These are phyloP conservation scores for Collybia sp. DNA, from an alignment of 768 basidiomycete species.

Conservation along the genomic window DNA sequence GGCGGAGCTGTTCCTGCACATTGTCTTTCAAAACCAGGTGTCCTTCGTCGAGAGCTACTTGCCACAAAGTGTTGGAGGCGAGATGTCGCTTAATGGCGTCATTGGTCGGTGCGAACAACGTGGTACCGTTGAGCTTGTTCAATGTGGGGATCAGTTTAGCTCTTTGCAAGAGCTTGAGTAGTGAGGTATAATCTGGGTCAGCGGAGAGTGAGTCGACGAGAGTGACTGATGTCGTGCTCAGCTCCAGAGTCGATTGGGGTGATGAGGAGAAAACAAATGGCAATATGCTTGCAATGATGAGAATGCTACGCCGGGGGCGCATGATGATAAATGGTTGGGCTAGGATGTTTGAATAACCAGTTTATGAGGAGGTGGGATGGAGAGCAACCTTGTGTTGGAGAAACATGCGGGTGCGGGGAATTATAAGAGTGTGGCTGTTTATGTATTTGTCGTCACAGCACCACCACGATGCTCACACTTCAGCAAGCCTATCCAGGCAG, in stretches of 20 bases:
- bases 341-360: neutral
- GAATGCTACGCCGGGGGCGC: neutral
- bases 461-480: slow-evolving; percentile 31
- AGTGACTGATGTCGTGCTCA: slow-evolving; percentile 39
- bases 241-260: slow-evolving; percentile 24
- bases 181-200: slow-evolving; percentile 73
- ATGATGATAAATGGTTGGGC: neutral
- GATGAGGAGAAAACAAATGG: slow-evolving; percentile 22
- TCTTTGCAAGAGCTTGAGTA: slow-evolving; percentile 75
- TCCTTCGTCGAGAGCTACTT: slow-evolving; percentile 32
- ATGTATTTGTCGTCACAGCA: neutral
- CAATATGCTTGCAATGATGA: slow-evolving; percentile 22
- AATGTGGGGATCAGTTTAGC: slow-evolving; percentile 89
- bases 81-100: slow-evolving; percentile 68
- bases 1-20: slow-evolving; percentile 76
- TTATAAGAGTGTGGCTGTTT: neutral
- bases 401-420: neutral
- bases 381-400: neutral
- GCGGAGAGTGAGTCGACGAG: slow-evolving; percentile 74
- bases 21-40: slow-evolving; percentile 57
- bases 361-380: neutral
- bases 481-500: slow-evolving; percentile 37
- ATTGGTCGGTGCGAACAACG: slow-evolving; percentile 95
- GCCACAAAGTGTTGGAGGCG: slow-evolving; percentile 29
- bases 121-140: slow-evolving; percentile 77